Percentiles rank a stretch among this genome's conserved stretches.
Evolutionary conservation across 495 filamentous ascomycete genomes (phyloP).

Genomic region (Penicillium psychrofluorescens): DNA sequence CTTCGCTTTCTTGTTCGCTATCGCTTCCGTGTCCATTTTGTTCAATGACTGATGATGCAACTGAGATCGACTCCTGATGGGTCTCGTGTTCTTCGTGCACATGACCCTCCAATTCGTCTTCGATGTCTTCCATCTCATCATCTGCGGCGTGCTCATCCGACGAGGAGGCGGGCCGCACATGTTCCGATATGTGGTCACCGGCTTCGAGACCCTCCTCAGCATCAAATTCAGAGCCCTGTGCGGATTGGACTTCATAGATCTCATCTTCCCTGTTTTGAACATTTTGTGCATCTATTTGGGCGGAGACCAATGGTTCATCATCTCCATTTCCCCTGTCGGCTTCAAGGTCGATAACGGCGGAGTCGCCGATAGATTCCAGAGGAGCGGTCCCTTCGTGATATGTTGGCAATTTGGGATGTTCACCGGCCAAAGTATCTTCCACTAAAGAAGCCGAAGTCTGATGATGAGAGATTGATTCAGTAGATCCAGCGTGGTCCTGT

Average conservation of each 20-base stretch:
- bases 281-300: background rate
- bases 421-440: too few relatives aligned
- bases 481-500: too few relatives aligned
- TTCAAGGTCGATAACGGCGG: background rate
- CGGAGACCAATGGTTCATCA: background rate
- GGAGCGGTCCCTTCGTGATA: background rate
- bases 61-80: too few relatives aligned
- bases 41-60: too few relatives aligned
- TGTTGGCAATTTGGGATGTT: background rate
- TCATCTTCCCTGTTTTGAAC: background rate
- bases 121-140: background rate
- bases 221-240: background rate
- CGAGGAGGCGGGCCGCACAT: background rate
- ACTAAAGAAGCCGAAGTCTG: too few relatives aligned
- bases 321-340: background rate
- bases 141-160: background rate
- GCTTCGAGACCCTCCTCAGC: background rate
- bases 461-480: too few relatives aligned
- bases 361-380: background rate
- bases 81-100: background rate
- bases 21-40: background rate
- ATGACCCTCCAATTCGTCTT: background rate
- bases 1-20: slow-evolving; percentile 2
- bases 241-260: slow-evolving; percentile 1
- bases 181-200: background rate